phyloP scores from a whole-genome alignment of 2,329 filamentous ascomycete genomes.

The Rasamsonia emersonii region DNA sequence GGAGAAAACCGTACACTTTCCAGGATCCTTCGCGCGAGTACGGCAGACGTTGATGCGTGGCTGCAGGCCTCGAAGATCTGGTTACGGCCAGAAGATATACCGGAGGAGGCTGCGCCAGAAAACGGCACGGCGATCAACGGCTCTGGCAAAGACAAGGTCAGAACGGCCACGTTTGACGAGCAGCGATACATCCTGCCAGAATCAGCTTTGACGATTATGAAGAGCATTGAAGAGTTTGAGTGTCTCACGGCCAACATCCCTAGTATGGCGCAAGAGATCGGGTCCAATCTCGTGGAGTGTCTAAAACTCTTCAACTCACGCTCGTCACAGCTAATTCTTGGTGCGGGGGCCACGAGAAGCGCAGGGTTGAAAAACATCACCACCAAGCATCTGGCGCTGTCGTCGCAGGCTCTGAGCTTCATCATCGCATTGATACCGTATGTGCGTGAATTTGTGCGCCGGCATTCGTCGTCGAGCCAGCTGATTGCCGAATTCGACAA shows the following conservation, averaged over 20 bases:
- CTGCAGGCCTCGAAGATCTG: conserved; percentile 42
- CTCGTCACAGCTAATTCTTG: conserved; percentile 91
- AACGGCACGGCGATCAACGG: conserved; percentile 32
- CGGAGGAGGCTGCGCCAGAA: conserved; percentile 19
- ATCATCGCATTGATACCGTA: conserved; percentile 81
- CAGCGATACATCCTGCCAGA: conserved; percentile 79
- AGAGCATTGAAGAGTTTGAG: conserved; percentile 73
- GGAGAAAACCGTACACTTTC: conserved; percentile 42
- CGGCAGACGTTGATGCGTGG: conserved; percentile 50
- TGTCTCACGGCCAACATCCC: conserved; percentile 78
- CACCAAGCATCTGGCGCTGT: conserved; percentile 86
- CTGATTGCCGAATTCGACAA: conserved; percentile 83
- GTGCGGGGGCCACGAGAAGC: conserved; percentile 79
- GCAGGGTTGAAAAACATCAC: conserved; percentile 94
- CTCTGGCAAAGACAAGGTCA: conserved; percentile 52
- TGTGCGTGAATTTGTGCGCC: conserved; percentile 79
- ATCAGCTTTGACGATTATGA: conserved; percentile 72
- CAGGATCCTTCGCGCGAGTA: conserved; percentile 52
- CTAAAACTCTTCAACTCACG: conserved; percentile 92
- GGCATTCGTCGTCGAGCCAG: conserved; percentile 51
- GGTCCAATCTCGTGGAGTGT: conserved; percentile 70
- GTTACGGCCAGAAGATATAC: conserved; percentile 28
- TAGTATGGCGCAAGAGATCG: conserved; percentile 78
- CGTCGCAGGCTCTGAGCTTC: conserved; percentile 81
- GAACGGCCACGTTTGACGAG: conserved; percentile 69